These are phyloP conservation scores for Melastoma malabathricum DNA, from an alignment of 345 rosid species.

Conservation along the genomic window DNA sequence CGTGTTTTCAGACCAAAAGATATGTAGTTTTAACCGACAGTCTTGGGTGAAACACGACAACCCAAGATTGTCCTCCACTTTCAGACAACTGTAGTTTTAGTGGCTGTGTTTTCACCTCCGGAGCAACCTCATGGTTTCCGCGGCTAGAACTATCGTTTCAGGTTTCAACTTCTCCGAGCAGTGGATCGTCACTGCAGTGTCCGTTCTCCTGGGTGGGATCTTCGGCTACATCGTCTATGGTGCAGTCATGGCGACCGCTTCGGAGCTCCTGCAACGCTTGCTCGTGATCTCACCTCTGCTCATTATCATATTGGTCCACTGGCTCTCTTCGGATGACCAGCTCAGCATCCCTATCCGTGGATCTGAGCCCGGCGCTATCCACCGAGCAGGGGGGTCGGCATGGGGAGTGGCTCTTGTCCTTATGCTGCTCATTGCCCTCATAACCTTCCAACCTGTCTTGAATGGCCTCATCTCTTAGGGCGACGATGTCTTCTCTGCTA, in stretches of 20 bases:
- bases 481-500: not conserved
- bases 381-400: slow-evolving; percentile 40
- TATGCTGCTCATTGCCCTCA: slow-evolving; percentile 32
- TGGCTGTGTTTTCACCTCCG: not conserved
- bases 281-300: slow-evolving; percentile 39
- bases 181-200: slow-evolving; percentile 25
- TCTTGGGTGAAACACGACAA: too few relatives aligned
- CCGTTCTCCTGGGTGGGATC: slow-evolving; percentile 17
- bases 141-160: slow-evolving; percentile 9
- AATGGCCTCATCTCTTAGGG: slow-evolving; percentile 17
- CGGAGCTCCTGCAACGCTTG: slow-evolving; percentile 30
- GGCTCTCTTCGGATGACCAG: slow-evolving; percentile 29
- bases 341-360: slow-evolving; percentile 33
- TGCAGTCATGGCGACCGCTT: slow-evolving; percentile 40
- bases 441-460: slow-evolving; percentile 32
- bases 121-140: slow-evolving; percentile 15
- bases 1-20: slow-evolving; percentile 10
- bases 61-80: not conserved
- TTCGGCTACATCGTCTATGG: slow-evolving; percentile 30
- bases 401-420: slow-evolving; percentile 39
- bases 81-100: not conserved
- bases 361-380: slow-evolving; percentile 41
- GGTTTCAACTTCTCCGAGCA: slow-evolving; percentile 18
- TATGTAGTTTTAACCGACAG: not conserved
- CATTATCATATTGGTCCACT: slow-evolving; percentile 35